Evolutionary conservation across 2,329 filamentous ascomycete species (phyloP), one percentile per base, ranked within the genome.

Genomic region (Phaeosphaeriaceae sp.): DNA sequence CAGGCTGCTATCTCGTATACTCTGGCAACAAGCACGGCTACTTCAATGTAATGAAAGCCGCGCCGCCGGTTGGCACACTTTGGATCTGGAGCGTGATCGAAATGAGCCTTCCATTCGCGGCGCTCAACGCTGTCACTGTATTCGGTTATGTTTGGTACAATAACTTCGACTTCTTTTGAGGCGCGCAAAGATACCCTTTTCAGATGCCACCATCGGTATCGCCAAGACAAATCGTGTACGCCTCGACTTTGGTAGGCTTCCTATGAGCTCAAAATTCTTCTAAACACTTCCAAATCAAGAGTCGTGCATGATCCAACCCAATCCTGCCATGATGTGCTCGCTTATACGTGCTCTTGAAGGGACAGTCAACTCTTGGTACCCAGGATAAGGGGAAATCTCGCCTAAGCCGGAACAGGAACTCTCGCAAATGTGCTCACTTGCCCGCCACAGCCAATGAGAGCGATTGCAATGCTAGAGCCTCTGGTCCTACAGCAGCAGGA

Each of bases 21-120:
- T 87, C 93, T 53, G 92, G 91, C 24, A 98, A 97, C 71, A 84
- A 82, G 27, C 86, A 88, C 64, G 87, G 89, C 4, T 98, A 97
- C 71, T 88, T 96, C 67, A 90, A 91, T 7, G 88, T 96, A 20
- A 93, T 98, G 92, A 96, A 97, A 81, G 88, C 88, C 62, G 91
- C 93, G 0, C 95, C 95, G n/a, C 89, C 93, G 5, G 76, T 97
- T 15, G 95, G 92, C 0, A 94, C 91, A 42, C 77, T 98, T 19
- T 98, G 94, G 93, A 85, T 98, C 4, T 98, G 94, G 93, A 88
- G 90, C 31, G 89, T 98, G 21, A 84, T 98, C 48, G 95, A 99
- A 80, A 85, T 97, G 79, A 85, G 92, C 54, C 80, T 96, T 42
- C 71, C 82, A 0, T 88, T 86, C 70, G 91, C 91, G 0, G 79